Evolutionary conservation across 495 filamentous ascomycete genomes (phyloP), one percentile per base, ranked within the genome.

Genomic region (Massariosphaeria phaeospora): DNA sequence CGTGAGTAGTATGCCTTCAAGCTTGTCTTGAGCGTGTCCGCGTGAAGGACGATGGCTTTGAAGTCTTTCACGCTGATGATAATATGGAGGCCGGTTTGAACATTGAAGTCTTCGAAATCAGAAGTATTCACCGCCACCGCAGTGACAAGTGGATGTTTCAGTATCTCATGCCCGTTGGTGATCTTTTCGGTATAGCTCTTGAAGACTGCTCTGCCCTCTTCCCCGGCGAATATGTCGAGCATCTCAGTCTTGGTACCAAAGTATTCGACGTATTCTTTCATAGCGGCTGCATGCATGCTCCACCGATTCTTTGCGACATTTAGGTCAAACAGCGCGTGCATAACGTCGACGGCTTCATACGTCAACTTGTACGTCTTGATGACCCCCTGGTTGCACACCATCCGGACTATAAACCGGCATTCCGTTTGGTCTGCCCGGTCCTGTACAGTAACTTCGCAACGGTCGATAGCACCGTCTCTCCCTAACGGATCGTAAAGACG

Each of bases 161-260:
- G 76, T 26, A 95, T 81, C 61, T 95, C 86, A 75, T 87, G 93
- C 10, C 88, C 89, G 52, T 85, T 84, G 45, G 79, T 79, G 31
- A 91, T 79, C 67, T 93, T 96, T 62, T 95, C 93, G 0, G 91
- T 97, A 63, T 91, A 97, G 67, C 91, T 96, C 1, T 89, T 96
- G 61, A 98, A 95, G 40, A 86, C 83, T 0, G 76, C 80, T 52
- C 80, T 78, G 8, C 48, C 56, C 23, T 57, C 81, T 23, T 79
- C 74, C 38, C 94, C 85, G 7, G 82, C 81, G 65, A 84, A 86
- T 48, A 96, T 85, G 58, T 96, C 91, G 7, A 98, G 76, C 57
- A 94, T 87, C 67, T 98, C 93, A 13, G 94, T 91, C 23, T 84
- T 89, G 1, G 83, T 79, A 4, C 86, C 89, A 67, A 97, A 98